Evolutionary conservation across 106 monocot genomes (phyloP), one percentile per base, ranked within the genome.

Genomic region (Dendrobium chrysotoxum): DNA sequence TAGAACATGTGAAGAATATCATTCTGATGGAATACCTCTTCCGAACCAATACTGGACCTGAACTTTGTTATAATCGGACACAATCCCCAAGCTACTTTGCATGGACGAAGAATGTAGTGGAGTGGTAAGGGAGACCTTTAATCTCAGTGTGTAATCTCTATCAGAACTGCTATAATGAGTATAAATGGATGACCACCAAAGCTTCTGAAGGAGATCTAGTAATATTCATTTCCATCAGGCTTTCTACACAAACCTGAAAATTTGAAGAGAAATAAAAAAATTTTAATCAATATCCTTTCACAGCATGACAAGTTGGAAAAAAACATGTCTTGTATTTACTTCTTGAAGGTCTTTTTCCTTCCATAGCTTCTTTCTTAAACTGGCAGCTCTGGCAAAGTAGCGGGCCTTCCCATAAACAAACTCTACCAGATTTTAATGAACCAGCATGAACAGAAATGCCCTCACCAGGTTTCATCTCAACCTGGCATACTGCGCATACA

Each of bases 361-460:
- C 95, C 95, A 95, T 95, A 15, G 92, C 90, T 82, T 92, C 95
- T 53, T 89, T 95, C 72, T 95, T 95, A 47, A 21, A 75, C 79
- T 91, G 89, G 84, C 95, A 95, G 74, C 81, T 85, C 23, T 58
- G 38, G 76, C 95, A 95, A 78, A 95, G 95, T 38, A 92, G 87
- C 79, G 95, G 95, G 45, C 95, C 92, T 77, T 92, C 86, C 89
- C 95, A 91, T 1, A 87, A 81, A 28, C 86, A 75, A 47, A 83
- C 72, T 77, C 79, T 86, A 21, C 75, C 79, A 39, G 82, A 61
- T 47, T 80, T 78, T 42, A 72, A 21, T 58, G 88, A 83, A 76
- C 72, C 75, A 55, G 76, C 61, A 72, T 85, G 87, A 18, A 95
- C 77, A 72, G 95, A 91, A 61, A 92, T 84, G 35, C 95, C 95